phyloP scores from a whole-genome alignment of 164 flowering plant genomes.

The Liriodendron chinense region DNA sequence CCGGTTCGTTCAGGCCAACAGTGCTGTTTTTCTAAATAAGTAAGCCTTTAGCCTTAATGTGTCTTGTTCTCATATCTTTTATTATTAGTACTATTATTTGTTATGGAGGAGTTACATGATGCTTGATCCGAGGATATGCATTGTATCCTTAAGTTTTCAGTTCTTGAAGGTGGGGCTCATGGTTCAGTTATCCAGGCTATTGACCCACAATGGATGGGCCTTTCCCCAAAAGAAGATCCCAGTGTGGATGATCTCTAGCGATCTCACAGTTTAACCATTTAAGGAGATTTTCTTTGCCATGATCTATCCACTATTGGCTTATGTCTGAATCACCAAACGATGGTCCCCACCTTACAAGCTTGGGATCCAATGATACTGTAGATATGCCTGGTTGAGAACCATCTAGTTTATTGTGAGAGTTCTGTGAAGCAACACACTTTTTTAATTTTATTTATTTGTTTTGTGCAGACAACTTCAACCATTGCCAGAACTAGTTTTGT shows the following conservation, averaged over 20 bases:
- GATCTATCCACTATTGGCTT: background rate
- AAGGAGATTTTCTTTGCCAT: background rate
- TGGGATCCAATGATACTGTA: background rate
- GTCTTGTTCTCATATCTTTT: background rate
- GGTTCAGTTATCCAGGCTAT: background rate
- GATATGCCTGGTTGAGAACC: background rate
- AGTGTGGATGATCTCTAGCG: too few relatives aligned
- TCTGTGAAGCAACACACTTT: too few relatives aligned
- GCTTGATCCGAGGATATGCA: background rate
- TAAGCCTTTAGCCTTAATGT: conserved; percentile 24
- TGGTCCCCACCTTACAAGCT: background rate
- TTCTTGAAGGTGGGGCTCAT: background rate
- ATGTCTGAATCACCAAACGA: background rate
- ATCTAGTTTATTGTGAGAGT: too few relatives aligned
- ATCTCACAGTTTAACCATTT: too few relatives aligned
- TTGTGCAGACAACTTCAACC: conserved; percentile 54
- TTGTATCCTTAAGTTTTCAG: background rate
- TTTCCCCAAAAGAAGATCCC: too few relatives aligned
- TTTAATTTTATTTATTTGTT: background rate
- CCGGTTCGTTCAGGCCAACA: conserved; percentile 69
- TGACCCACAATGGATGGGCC: background rate
- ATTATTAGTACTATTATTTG: background rate
- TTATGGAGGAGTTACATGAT: background rate
- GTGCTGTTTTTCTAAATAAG: conserved; percentile 59
- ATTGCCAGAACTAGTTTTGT: conserved; percentile 74